Conservation (phyloP, 805 yeast genomes). For the Starmerella sp. region DNA sequence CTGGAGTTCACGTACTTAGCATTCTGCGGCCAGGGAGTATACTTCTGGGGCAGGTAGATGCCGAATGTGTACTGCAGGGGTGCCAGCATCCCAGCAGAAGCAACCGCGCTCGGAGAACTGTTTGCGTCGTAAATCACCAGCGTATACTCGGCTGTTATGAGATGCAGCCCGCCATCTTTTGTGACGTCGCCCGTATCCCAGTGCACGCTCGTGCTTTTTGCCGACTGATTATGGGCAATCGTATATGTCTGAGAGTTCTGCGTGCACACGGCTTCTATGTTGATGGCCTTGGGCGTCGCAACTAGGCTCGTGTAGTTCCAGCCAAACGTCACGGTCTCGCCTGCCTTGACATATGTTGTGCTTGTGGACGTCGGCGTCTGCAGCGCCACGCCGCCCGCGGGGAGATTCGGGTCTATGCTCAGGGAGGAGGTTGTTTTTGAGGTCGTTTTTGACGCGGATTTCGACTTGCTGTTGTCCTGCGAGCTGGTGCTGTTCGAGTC, state of each 20-base stretch:
- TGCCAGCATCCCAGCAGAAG: slow-evolving; percentile 30
- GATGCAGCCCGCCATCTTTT: slow-evolving; percentile 20
- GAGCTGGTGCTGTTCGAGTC: slow-evolving; percentile 1
- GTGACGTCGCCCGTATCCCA: slow-evolving; percentile 32
- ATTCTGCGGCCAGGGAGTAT: slow-evolving; percentile 27
- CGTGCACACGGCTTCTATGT: slow-evolving; percentile 32
- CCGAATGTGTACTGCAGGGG: slow-evolving; percentile 29
- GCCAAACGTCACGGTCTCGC: slow-evolving; percentile 32
- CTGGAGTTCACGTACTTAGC: slow-evolving; percentile 22
- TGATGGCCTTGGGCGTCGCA: slow-evolving; percentile 31
- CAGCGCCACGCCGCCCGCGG: slow-evolving; percentile 31
- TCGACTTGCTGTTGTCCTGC: neutral
- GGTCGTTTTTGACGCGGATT: neutral
- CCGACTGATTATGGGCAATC: slow-evolving; percentile 28
- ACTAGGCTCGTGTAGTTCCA: slow-evolving; percentile 32
- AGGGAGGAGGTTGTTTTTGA: slow-evolving; percentile 8
- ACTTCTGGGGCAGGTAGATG: slow-evolving; percentile 31
- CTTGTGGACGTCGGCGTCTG: slow-evolving; percentile 29
- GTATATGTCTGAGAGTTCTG: slow-evolving; percentile 31
- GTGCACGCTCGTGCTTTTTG: slow-evolving; percentile 24
- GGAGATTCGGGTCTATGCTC: slow-evolving; percentile 27
- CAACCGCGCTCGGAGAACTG: slow-evolving; percentile 22
- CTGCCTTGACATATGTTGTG: slow-evolving; percentile 31
- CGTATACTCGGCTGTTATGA: slow-evolving; percentile 31
- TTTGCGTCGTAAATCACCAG: slow-evolving; percentile 30